Percentiles rank a stretch among this genome's conserved stretches.
Conservation (phyloP, 208 protist species). For the Leishmania major region DNA sequence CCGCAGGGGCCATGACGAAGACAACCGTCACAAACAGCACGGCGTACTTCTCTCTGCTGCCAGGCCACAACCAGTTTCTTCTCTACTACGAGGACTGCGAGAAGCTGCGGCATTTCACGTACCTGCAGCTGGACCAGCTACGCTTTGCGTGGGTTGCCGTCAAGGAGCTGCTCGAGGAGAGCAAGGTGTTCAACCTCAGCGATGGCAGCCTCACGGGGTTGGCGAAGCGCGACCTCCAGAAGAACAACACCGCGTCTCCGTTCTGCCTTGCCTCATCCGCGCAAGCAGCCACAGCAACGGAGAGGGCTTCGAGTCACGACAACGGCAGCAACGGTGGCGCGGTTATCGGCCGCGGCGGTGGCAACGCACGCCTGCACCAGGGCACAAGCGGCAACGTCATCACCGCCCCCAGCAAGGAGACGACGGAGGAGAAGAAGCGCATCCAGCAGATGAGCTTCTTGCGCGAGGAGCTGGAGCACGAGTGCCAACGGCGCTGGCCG, state of each 20-base stretch:
- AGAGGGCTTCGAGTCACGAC: not conserved
- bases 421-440: constrained; percentile 49
- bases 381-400: constrained; percentile 63
- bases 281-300: not conserved
- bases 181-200: constrained; percentile 52
- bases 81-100: constrained; percentile 61
- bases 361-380: constrained; percentile 30
- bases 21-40: constrained; percentile 53
- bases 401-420: constrained; percentile 42
- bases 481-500: constrained; percentile 67
- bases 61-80: constrained; percentile 73
- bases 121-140: constrained; percentile 75
- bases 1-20: constrained; percentile 20
- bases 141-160: constrained; percentile 73
- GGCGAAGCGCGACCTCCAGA: constrained; percentile 64
- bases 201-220: constrained; percentile 70
- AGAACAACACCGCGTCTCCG: constrained; percentile 51
- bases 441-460: constrained; percentile 61
- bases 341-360: constrained; percentile 19
- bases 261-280: constrained; percentile 23
- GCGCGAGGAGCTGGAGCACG: constrained; percentile 57
- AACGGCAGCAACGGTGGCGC: constrained; percentile 6
- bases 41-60: constrained; percentile 68
- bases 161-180: constrained; percentile 68
- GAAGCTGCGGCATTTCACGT: constrained; percentile 58